Percentiles rank a stretch among this genome's conserved stretches.
These are phyloP conservation scores for Leccinum truebloodii DNA, from an alignment of 768 basidiomycete species.

Conservation along the genomic window DNA sequence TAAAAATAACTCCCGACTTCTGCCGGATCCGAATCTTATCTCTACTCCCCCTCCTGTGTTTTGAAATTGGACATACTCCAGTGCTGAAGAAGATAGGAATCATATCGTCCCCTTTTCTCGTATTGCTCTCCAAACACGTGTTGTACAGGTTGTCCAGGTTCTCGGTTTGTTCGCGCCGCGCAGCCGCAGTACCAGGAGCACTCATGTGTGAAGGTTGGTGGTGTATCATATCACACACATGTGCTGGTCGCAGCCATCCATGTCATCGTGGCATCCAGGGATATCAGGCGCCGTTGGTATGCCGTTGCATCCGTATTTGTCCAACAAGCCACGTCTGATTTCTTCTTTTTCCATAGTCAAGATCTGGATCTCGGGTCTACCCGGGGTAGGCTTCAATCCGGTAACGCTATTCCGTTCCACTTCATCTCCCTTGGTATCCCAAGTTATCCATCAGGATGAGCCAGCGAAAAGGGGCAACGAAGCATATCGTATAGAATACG, in stretches of 20 bases:
- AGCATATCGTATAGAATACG: conserved; percentile 2
- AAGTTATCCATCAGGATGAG: conserved; percentile 12
- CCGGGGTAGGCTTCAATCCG: conserved; percentile 4
- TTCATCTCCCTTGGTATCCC: background rate
- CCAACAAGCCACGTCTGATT: background rate
- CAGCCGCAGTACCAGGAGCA: conserved; percentile 6
- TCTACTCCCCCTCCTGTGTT: conserved; percentile 5
- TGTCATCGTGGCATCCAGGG: background rate
- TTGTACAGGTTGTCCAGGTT: conserved; percentile 22
- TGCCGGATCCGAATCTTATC: conserved; percentile 30
- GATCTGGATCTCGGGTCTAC: conserved; percentile 20
- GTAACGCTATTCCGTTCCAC: conserved; percentile 5
- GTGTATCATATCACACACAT: conserved; percentile 15
- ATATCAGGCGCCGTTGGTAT: background rate
- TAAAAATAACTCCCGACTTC: conserved; percentile 8
- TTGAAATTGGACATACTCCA: conserved; percentile 20
- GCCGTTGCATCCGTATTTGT: background rate
- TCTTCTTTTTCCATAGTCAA: background rate
- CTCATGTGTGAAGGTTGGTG: background rate
- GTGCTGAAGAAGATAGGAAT: conserved; percentile 14
- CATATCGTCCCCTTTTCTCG: conserved; percentile 12
- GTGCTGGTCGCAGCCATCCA: conserved; percentile 5
- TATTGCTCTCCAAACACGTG: conserved; percentile 22
- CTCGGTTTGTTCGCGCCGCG: conserved; percentile 5
- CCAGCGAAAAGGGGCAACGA: conserved; percentile 4